These are phyloP conservation scores for Isatis tinctoria DNA, from an alignment of 345 rosid species.

Conservation along the genomic window DNA sequence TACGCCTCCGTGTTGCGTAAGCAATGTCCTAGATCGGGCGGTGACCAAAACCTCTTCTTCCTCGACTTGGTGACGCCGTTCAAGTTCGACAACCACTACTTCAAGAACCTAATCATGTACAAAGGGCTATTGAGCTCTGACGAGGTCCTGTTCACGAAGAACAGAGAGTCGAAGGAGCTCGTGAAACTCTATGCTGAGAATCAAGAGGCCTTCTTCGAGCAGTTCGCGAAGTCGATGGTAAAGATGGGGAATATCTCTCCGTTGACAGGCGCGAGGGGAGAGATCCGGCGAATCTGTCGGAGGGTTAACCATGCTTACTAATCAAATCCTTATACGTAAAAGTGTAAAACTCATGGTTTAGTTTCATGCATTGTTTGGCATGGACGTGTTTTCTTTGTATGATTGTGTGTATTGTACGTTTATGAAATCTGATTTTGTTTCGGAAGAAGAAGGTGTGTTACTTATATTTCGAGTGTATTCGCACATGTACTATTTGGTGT, in stretches of 20 bases:
- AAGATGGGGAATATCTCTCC: constrained; percentile 78
- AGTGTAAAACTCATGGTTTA: not conserved
- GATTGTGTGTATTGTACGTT: not conserved
- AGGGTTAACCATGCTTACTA: constrained; percentile 42
- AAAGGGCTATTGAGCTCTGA: constrained; percentile 75
- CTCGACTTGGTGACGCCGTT: constrained; percentile 54
- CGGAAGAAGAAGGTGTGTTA: not conserved
- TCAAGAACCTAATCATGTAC: constrained; percentile 54
- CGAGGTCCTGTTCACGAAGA: constrained; percentile 59
- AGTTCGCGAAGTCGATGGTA: constrained; percentile 71
- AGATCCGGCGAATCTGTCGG: constrained; percentile 60
- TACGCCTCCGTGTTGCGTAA: constrained; percentile 39
- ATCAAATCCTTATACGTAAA: not conserved
- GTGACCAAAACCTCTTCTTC: constrained; percentile 56
- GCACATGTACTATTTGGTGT: not conserved
- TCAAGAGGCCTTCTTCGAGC: constrained; percentile 53
- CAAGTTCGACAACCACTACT: constrained; percentile 71
- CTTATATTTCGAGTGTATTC: not conserved
- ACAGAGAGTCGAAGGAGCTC: constrained; percentile 43
- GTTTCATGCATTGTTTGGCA: constrained; percentile 15
- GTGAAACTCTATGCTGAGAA: constrained; percentile 55
- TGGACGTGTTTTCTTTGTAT: constrained; percentile 1
- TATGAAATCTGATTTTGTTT: not conserved
- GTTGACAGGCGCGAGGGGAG: constrained; percentile 57
- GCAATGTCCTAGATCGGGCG: constrained; percentile 50